phyloP scores from a whole-genome alignment of 768 basidiomycete species.

The Lactifluus subvellereus region DNA sequence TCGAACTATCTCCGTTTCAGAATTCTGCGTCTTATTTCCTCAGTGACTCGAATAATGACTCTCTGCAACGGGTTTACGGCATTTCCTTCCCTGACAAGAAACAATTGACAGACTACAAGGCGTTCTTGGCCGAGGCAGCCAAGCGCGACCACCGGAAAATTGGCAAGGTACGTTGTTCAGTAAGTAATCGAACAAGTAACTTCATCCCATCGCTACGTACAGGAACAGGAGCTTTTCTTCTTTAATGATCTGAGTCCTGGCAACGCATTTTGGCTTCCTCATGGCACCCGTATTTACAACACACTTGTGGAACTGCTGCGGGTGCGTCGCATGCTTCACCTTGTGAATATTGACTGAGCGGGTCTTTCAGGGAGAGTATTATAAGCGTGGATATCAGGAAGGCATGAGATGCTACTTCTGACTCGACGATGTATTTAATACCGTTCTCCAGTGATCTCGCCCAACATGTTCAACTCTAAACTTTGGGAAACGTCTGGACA shows the following conservation, averaged over 20 bases:
- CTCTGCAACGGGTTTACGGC: conserved; percentile 93
- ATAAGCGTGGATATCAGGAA: conserved; percentile 94
- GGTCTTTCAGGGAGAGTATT: conserved; percentile 69
- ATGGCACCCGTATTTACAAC: conserved; percentile 96
- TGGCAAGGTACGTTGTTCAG: conserved; percentile 52
- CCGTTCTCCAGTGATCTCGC: conserved; percentile 74
- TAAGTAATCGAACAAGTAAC: background rate
- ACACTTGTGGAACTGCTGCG: conserved; percentile 85
- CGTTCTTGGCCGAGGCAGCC: conserved; percentile 94
- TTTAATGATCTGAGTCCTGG: conserved; percentile 97
- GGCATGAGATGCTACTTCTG: conserved; percentile 38
- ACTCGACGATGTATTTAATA: conserved; percentile 3
- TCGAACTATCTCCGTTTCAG: conserved; percentile 34
- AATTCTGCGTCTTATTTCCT: conserved; percentile 99
- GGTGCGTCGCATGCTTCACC: conserved; percentile 40
- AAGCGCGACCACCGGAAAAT: conserved; percentile 97
- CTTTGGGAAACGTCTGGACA: conserved; percentile 98
- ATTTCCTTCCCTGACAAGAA: conserved; percentile 99
- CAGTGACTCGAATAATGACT: conserved; percentile 88
- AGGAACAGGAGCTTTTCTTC: conserved; percentile 98
- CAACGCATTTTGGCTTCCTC: conserved; percentile 93
- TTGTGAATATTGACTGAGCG: conserved; percentile 7
- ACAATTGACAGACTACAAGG: conserved; percentile 90
- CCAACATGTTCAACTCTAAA: conserved; percentile 95
- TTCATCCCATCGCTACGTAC: conserved; percentile 17